A percentile compares a stretch with the other conserved stretches of the same genome.
phyloP scores from a whole-genome alignment of 2,329 filamentous ascomycete species.

The Cladosporium velox region DNA sequence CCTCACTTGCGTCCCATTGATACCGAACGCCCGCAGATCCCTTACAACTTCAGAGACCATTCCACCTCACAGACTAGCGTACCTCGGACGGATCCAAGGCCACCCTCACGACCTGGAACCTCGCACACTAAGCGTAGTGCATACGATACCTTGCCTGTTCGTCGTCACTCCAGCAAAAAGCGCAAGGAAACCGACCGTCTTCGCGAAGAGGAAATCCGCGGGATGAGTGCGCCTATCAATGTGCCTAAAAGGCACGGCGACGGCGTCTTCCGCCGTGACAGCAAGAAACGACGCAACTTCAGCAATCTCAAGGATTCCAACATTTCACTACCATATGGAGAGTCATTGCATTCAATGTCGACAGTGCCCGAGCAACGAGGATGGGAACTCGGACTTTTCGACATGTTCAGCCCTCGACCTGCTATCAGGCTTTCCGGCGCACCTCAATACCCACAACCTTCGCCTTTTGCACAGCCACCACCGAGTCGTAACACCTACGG shows the following conservation, averaged over 20 bases:
- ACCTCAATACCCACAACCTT: constrained; percentile 56
- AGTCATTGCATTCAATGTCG: constrained; percentile 77
- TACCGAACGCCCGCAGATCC: constrained; percentile 42
- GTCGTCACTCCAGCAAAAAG: constrained; percentile 72
- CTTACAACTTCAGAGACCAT: constrained; percentile 46
- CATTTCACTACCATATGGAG: constrained; percentile 71
- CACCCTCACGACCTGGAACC: constrained; percentile 34
- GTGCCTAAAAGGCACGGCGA: constrained; percentile 54
- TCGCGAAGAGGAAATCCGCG: constrained; percentile 83
- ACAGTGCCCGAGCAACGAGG: constrained; percentile 72
- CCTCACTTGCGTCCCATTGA: constrained; percentile 51
- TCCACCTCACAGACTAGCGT: constrained; percentile 35
- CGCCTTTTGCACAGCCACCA: constrained; percentile 23
- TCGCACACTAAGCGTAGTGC: constrained; percentile 44
- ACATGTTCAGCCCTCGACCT: constrained; percentile 81
- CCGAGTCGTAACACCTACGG: constrained; percentile 20
- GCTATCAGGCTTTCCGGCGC: constrained; percentile 74
- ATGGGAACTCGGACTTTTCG: constrained; percentile 78
- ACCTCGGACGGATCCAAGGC: constrained; percentile 25
- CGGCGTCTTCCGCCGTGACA: constrained; percentile 62
- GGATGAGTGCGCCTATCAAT: constrained; percentile 73
- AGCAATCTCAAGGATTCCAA: constrained; percentile 61
- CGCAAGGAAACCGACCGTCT: constrained; percentile 72
- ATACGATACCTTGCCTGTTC: constrained; percentile 53
- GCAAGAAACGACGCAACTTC: constrained; percentile 64